phyloP scores from a whole-genome alignment of 176 grass and related monocot genomes.

The Rhynchospora breviuscula region DNA sequence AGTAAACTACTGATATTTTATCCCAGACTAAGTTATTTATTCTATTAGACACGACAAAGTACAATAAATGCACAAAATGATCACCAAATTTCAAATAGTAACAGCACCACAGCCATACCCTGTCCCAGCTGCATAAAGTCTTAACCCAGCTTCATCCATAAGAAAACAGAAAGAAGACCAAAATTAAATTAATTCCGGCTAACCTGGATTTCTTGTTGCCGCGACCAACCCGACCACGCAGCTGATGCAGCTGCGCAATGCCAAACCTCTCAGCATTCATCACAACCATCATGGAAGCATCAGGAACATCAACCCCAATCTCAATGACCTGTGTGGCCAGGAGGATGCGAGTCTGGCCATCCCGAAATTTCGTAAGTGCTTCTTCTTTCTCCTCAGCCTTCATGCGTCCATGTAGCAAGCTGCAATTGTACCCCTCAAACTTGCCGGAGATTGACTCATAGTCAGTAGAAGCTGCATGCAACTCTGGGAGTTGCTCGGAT shows the following conservation, averaged over 20 bases:
- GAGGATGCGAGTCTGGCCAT: constrained; percentile 61
- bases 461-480: constrained; percentile 66
- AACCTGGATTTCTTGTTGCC: constrained; percentile 63
- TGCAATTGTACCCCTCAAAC: constrained; percentile 66
- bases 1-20: not conserved
- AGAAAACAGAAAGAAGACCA: not conserved
- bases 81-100: not conserved
- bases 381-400: constrained; percentile 60
- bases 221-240: constrained; percentile 78
- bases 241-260: constrained; percentile 86
- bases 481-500: constrained; percentile 77
- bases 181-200: not conserved
- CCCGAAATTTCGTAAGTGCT: constrained; percentile 68
- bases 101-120: not conserved
- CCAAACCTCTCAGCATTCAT: constrained; percentile 92
- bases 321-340: constrained; percentile 86
- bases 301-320: constrained; percentile 87
- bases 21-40: not conserved
- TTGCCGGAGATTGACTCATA: constrained; percentile 54
- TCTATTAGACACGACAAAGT: not conserved
- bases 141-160: not conserved
- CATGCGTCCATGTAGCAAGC: constrained; percentile 85
- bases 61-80: not conserved
- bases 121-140: not conserved
- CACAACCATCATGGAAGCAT: constrained; percentile 94